Percentiles rank a stretch among this genome's conserved stretches.
Evolutionary conservation across 805 yeast species (phyloP).

Genomic region (Wickerhamiella brachini): DNA sequence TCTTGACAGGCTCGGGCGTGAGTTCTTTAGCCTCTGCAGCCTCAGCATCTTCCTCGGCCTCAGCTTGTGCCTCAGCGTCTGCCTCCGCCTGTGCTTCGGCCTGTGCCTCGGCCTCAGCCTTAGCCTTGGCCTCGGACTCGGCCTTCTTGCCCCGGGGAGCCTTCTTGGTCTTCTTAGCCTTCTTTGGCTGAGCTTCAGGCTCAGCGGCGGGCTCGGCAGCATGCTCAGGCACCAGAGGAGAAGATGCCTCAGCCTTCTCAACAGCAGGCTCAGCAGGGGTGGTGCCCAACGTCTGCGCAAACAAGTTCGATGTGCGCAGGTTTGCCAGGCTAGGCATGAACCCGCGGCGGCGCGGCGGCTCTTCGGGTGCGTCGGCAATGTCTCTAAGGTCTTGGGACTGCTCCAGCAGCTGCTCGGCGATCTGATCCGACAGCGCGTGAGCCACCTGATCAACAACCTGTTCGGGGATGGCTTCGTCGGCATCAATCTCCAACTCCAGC

Average conservation of each 20-base stretch:
- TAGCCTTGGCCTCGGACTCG: constrained; percentile 4
- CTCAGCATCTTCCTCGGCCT: constrained; percentile 2
- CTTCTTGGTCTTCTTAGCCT: neutral
- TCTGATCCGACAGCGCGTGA: neutral
- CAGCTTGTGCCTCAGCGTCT: neutral
- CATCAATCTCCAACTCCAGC: neutral
- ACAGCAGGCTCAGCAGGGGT: constrained; percentile 7
- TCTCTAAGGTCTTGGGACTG: neutral
- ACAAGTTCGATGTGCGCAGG: constrained; percentile 10
- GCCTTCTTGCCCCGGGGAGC: neutral
- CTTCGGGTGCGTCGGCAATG: neutral
- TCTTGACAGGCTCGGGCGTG: neutral
- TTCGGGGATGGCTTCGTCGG: neutral
- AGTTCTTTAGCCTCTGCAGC: neutral
- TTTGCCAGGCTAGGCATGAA: constrained; percentile 12
- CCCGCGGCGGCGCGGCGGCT: constrained; percentile 1
- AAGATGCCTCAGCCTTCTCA: neutral
- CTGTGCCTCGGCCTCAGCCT: constrained; percentile 1
- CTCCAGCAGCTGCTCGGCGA: neutral
- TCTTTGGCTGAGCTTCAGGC: neutral
- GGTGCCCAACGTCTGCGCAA: constrained; percentile 14
- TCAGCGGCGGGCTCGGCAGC: neutral
- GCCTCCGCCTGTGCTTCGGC: neutral
- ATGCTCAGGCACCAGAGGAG: neutral
- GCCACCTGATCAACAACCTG: neutral